A percentile compares a stretch with the other conserved stretches of the same genome.
These are phyloP conservation scores for Cercospora canescens DNA, from an alignment of 2,329 filamentous ascomycete species.

Conservation along the genomic window DNA sequence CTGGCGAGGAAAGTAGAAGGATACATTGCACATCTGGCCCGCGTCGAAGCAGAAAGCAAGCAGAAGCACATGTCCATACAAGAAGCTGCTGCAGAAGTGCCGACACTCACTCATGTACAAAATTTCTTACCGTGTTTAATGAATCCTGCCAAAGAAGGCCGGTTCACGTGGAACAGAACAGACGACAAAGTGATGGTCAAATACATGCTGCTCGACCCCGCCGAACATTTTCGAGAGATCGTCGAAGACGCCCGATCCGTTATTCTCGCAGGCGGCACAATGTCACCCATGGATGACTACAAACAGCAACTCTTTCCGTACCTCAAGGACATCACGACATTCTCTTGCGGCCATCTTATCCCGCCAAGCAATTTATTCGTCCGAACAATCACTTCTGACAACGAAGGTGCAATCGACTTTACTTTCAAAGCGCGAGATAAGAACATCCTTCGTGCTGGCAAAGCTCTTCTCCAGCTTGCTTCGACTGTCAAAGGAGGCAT, in stretches of 20 bases:
- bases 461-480: slow-evolving; percentile 70
- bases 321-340: slow-evolving; percentile 67
- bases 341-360: slow-evolving; percentile 95
- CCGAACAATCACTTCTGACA: slow-evolving; percentile 62
- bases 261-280: slow-evolving; percentile 90
- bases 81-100: slow-evolving; percentile 32
- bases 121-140: slow-evolving; percentile 78
- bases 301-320: slow-evolving; percentile 81
- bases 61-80: background rate
- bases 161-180: slow-evolving; percentile 57
- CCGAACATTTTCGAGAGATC: slow-evolving; percentile 85
- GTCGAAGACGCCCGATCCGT: slow-evolving; percentile 82
- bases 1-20: slow-evolving; percentile 92
- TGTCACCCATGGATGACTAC: slow-evolving; percentile 97
- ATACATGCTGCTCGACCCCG: slow-evolving; percentile 88
- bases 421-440: slow-evolving; percentile 75
- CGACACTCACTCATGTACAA: slow-evolving; percentile 63
- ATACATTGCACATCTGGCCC: slow-evolving; percentile 64
- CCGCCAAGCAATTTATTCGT: slow-evolving; percentile 78
- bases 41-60: background rate
- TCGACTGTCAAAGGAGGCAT: slow-evolving; percentile 80
- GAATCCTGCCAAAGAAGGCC: slow-evolving; percentile 72
- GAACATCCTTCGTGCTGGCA: slow-evolving; percentile 71
- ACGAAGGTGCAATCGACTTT: slow-evolving; percentile 70
- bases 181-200: slow-evolving; percentile 63